Base-by-base conservation (phyloP, 257 asterid genomes). In the Fraxinus pennsylvanica region DNA sequence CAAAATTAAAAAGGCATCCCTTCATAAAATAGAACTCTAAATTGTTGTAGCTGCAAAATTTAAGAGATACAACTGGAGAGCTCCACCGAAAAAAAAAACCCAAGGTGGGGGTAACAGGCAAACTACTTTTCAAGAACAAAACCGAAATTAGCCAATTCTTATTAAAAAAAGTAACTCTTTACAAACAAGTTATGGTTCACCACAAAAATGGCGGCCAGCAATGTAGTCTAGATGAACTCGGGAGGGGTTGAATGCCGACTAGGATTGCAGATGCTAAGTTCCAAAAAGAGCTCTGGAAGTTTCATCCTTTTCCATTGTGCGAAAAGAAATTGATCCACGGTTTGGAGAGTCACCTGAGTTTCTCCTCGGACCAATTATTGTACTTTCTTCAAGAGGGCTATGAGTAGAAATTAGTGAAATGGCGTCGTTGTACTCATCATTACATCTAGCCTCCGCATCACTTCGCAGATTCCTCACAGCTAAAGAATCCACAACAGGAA, bases 201-300 rank as follows among this genome's bases (percentile, higher is more conserved):
- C 95, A 79, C 92, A 86, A 87, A 91, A 88, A 84, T 84, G 88
- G 84, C n/a, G 90, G 91, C 97, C 97, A 91, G 83, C 96, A 92
- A 41, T 79, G 82, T 74, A 81, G 94, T 35, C 82, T 85, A 76
- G 96, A 96, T 15, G 96, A 92, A 52, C 76, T 91, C 97, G 6
- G 92, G 91, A 15, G 90, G 92, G 74, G 86, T 76, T 38, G 85
- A 87, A 75, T 89, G 91, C 89, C 80, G 89, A 35, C 88, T 86
- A 32, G 86, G 91, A 79, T 90, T 84, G 86, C 91, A 91, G 17
- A 91, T 85, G 86, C 94, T 91, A 78, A 94, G 86, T 77, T 94
- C 97, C 97, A 94, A 97, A 85, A 87, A 94, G 27, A 68, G 87
- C 88, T 74, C 84, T 91, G 0, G 91, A 85, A 65, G 81, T 74